phyloP scores from a whole-genome alignment of 2,329 filamentous ascomycete genomes.

The Arthroderma uncinatum region DNA sequence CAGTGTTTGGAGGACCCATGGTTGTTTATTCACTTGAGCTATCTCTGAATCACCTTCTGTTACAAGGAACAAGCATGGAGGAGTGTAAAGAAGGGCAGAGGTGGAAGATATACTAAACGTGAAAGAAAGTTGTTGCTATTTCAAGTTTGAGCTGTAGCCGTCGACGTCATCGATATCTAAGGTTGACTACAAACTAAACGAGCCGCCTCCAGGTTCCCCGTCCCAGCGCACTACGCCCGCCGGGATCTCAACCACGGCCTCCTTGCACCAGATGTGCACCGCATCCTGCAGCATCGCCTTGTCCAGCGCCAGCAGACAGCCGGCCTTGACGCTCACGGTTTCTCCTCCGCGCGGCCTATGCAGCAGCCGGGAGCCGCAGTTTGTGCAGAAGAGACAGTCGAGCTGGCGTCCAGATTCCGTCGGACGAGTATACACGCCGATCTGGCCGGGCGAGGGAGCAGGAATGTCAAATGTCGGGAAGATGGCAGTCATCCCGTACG shows the following conservation, averaged over 20 bases:
- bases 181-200: not conserved
- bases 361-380: slow-evolving; percentile 54
- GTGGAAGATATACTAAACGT: not conserved
- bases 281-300: slow-evolving; percentile 48
- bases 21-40: not conserved
- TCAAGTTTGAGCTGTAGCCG: not conserved
- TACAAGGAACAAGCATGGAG: not conserved
- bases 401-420: slow-evolving; percentile 48
- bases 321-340: slow-evolving; percentile 29
- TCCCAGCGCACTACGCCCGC: slow-evolving; percentile 49
- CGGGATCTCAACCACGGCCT: slow-evolving; percentile 57
- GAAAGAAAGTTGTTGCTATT: not conserved
- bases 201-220: slow-evolving; percentile 36
- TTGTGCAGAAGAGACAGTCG: slow-evolving; percentile 56
- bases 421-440: slow-evolving; percentile 39
- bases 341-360: slow-evolving; percentile 51
- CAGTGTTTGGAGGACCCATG: not conserved
- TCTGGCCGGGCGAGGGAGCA: slow-evolving; percentile 9
- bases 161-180: not conserved
- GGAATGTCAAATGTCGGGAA: slow-evolving; percentile 56
- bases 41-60: not conserved
- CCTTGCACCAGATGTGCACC: slow-evolving; percentile 58
- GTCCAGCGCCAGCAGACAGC: slow-evolving; percentile 53
- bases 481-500: slow-evolving; percentile 58
- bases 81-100: not conserved